Base-by-base conservation (phyloP, 371 early-diverging fungal species). In the Mortierella sp. region DNA sequence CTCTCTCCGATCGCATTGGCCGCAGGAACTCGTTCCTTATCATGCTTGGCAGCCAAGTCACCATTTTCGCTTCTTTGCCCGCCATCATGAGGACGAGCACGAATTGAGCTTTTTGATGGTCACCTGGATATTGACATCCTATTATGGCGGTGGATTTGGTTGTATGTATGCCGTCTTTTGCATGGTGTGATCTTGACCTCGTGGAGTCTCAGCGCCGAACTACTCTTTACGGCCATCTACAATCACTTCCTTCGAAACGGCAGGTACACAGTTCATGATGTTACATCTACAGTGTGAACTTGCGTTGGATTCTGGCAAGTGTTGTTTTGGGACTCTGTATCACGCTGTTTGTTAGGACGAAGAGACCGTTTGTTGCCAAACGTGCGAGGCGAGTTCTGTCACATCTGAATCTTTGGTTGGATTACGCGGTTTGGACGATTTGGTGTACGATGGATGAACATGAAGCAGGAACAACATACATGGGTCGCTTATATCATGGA, bases 81-180 rank as follows among this genome's bases (percentile, higher is more conserved):
- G 50, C 72, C 27, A 79, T 83, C 18, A 84, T 87, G 64, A 46
- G 50, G 28, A 31, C 61, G 12, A 71, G 72, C 27, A 61, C 64
- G 63, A 87, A 85, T 71, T 76, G 83, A 79, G 81, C 80, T 1
- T 87, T 85, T 50, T 89, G 47, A 50, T 66, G 31, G 68, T 78
- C 27, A 58, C 85, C 31, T 86, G 84, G 82, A 58, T 81, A n/a
- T 61, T 84, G 30, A 84, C 85, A 0, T 56, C 83, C 6, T 86
- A 83, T 71, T 87, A 86, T 34, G 88, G 88, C 27, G 86, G 85
- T 28, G 91, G 89, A 13, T 89, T 89, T 50, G 91, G 88, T 1
- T 83, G 88, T 63, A 89, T 91, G 31, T 90, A 89, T 0, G 89
- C 89, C 19, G 88, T 88, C 69, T 76, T 91, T 7, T 84, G 59